phyloP scores from a whole-genome alignment of 148 eudicot species.

The Rhododendron vialii region DNA sequence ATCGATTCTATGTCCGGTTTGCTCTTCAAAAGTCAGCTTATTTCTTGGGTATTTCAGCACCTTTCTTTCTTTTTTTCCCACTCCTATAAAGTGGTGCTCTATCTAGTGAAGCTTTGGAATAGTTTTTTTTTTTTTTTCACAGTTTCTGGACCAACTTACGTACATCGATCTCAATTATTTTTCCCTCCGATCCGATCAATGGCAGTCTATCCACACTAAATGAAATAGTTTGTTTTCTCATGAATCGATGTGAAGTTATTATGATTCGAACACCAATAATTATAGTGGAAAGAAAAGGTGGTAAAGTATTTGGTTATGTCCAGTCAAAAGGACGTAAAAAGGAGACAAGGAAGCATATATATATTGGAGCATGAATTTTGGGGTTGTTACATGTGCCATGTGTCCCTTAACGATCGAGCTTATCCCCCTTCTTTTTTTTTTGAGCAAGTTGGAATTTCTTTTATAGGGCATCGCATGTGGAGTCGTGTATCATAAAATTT shows the following conservation, averaged over 20 bases:
- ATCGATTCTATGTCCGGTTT: background rate
- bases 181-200: no score
- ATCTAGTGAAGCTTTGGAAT: no score
- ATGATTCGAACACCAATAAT: background rate
- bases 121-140: no score
- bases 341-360: constrained; percentile 17
- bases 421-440: background rate
- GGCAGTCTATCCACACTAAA: no score
- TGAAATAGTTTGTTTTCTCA: background rate
- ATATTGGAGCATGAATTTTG: background rate
- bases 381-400: constrained; percentile 9
- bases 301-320: background rate
- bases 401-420: background rate
- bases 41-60: background rate
- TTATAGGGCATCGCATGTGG: background rate
- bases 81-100: background rate
- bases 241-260: background rate
- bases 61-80: no score
- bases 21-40: background rate
- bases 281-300: background rate
- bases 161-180: no score
- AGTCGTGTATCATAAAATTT: background rate
- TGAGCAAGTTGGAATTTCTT: background rate
- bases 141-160: no score
- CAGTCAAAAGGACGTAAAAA: background rate